phyloP scores from a whole-genome alignment of 2,329 filamentous ascomycete genomes.

The Alternaria rosae region DNA sequence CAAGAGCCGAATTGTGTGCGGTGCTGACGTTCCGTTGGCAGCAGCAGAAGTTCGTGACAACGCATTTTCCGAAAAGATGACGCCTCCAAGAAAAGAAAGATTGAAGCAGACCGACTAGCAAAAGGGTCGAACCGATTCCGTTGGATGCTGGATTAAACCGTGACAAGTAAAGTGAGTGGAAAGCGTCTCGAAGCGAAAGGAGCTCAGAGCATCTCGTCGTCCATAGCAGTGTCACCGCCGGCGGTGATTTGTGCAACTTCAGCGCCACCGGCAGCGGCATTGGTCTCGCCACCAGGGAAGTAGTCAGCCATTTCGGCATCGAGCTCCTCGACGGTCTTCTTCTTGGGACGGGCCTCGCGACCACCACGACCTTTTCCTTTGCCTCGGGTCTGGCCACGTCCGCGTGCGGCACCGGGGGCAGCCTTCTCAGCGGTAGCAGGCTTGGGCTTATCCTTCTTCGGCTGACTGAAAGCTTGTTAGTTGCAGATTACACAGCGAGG shows the following conservation, averaged over 20 bases:
- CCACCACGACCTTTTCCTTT: conserved; percentile 57
- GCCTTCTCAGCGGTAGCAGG: conserved; percentile 79
- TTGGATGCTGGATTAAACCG: conserved; percentile 18
- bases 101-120: conserved; percentile 16
- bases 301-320: conserved; percentile 99
- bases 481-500: background rate
- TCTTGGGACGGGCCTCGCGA: conserved; percentile 67
- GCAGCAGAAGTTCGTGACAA: conserved; percentile 13
- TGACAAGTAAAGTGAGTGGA: conserved; percentile 7
- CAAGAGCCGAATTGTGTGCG: conserved; percentile 23
- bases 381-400: conserved; percentile 51
- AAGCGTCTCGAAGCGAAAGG: background rate
- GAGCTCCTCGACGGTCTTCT: conserved; percentile 97
- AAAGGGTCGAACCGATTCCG: conserved; percentile 17
- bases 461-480: conserved; percentile 59
- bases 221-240: conserved; percentile 49
- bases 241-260: conserved; percentile 54
- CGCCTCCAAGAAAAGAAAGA: conserved; percentile 25
- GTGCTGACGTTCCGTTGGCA: conserved; percentile 13
- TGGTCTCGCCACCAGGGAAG: conserved; percentile 66
- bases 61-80: conserved; percentile 20
- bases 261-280: conserved; percentile 53
- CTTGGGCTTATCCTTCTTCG: conserved; percentile 68
- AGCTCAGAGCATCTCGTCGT: conserved; percentile 50
- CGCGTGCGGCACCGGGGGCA: conserved; percentile 55